These are phyloP conservation scores for Saturnispora serradocipensis DNA, from an alignment of 805 yeast genomes.

Conservation along the genomic window DNA sequence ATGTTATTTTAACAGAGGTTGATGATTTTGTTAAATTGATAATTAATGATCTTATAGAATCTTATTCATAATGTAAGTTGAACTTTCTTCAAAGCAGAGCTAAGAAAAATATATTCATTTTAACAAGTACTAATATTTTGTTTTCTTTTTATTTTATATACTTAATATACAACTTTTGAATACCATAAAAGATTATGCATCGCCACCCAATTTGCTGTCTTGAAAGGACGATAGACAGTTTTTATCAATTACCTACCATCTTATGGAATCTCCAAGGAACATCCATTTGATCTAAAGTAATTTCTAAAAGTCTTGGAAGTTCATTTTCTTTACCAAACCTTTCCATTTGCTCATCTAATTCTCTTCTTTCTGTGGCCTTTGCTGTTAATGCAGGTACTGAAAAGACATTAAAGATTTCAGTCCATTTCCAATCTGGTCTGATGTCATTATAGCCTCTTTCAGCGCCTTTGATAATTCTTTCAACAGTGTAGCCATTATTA, in stretches of 20 bases:
- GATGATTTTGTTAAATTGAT: conserved; percentile 25
- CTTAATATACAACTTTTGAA: not conserved
- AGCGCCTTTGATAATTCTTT: conserved; percentile 77
- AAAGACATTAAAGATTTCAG: conserved; percentile 53
- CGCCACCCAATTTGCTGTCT: not conserved
- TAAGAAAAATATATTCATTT: not conserved
- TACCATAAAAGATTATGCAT: not conserved
- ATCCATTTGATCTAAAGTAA: conserved; percentile 49
- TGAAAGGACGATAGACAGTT: not conserved
- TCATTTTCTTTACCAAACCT: conserved; percentile 22
- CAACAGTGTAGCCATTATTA: conserved; percentile 86
- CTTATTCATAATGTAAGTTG: not conserved
- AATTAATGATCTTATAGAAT: conserved; percentile 26
- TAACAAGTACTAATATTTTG: not conserved
- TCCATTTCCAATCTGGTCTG: conserved; percentile 76
- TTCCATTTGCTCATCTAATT: conserved; percentile 29
- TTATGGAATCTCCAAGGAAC: conserved; percentile 52
- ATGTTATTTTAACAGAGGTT: conserved; percentile 17
- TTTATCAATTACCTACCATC: conserved; percentile 24
- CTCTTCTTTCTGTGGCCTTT: conserved; percentile 31
- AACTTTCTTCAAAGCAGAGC: not conserved
- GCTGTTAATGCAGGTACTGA: conserved; percentile 27
- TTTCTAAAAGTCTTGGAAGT: conserved; percentile 42
- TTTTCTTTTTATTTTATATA: not conserved
- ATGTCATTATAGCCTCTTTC: conserved; percentile 73